Evolutionary conservation across 2,329 filamentous ascomycete genomes (phyloP).

Genomic region (Phaeosphaeriaceae sp.): DNA sequence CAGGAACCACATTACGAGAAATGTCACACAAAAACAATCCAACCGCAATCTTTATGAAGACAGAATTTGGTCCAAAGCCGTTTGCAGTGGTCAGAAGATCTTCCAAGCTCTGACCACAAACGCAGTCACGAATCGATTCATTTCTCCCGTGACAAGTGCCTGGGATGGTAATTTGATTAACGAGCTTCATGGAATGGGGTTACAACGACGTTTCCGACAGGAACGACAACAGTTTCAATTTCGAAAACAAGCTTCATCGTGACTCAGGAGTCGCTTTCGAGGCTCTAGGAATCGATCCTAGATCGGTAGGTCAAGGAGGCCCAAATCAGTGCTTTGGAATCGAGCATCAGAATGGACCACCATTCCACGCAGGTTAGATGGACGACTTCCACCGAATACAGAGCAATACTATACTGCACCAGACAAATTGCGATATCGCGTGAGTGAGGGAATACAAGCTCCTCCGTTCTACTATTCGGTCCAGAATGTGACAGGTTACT

Average conservation of each 20-base stretch:
- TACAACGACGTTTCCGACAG: conserved; percentile 13
- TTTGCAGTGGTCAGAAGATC: background rate
- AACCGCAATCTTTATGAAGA: background rate
- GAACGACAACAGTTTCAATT: conserved; percentile 17
- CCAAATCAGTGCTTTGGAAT: conserved; percentile 17
- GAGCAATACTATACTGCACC: conserved; percentile 11
- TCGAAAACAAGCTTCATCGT: conserved; percentile 10
- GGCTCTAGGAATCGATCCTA: conserved; percentile 11
- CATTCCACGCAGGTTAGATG: conserved; percentile 14
- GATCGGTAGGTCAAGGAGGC: conserved; percentile 10
- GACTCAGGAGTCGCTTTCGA: conserved; percentile 14
- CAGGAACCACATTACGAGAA: background rate
- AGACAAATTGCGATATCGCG: conserved; percentile 13
- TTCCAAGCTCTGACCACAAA: background rate
- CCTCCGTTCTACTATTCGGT: no score
- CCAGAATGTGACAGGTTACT: conserved; percentile 6
- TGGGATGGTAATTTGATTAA: background rate
- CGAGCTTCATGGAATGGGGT: conserved; percentile 11
- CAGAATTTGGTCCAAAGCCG: background rate
- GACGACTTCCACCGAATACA: conserved; percentile 6
- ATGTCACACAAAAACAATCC: background rate
- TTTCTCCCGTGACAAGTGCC: background rate
- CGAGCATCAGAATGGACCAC: conserved; percentile 12
- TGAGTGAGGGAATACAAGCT: no score
- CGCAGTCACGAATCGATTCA: background rate